phyloP scores from a whole-genome alignment of 1,284 basidiomycete genomes.

The Melanopsichium pennsylvanicum region DNA sequence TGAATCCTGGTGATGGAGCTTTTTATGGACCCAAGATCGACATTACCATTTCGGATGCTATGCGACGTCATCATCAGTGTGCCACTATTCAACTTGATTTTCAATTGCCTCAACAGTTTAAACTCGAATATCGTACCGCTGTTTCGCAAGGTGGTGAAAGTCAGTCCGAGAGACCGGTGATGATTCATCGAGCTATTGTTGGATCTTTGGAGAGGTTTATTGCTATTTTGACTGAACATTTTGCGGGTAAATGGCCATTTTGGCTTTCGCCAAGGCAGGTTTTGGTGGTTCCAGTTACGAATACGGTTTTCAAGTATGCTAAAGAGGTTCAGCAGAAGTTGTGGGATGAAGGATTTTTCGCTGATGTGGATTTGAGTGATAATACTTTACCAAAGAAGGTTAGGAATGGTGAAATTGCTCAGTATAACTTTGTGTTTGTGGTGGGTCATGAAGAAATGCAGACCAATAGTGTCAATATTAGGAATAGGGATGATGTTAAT shows the following conservation, averaged over 20 bases:
- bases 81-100: conserved; percentile 99
- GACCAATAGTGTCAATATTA: conserved; percentile 85
- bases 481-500: conserved; percentile 71
- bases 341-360: conserved; percentile 78
- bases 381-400: conserved; percentile 98
- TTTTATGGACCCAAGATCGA: conserved; percentile 79
- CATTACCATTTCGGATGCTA: conserved; percentile 93
- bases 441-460: conserved; percentile 93
- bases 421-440: conserved; percentile 95
- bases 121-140: conserved; percentile 82
- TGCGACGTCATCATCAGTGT: conserved; percentile 88
- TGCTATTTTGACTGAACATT: conserved; percentile 96
- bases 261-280: conserved; percentile 97
- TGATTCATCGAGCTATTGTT: conserved; percentile 97
- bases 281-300: conserved; percentile 90
- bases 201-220: conserved; percentile 96
- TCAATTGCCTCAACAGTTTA: conserved; percentile 97
- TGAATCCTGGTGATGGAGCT: conserved; percentile 96
- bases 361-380: conserved; percentile 89
- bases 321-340: conserved; percentile 78
- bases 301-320: conserved; percentile 86
- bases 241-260: conserved; percentile 98
- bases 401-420: conserved; percentile 61
- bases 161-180: conserved; percentile 82
- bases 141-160: conserved; percentile 66